Evolutionary conservation across 768 basidiomycete species (phyloP).

Genomic region (Postia placenta): DNA sequence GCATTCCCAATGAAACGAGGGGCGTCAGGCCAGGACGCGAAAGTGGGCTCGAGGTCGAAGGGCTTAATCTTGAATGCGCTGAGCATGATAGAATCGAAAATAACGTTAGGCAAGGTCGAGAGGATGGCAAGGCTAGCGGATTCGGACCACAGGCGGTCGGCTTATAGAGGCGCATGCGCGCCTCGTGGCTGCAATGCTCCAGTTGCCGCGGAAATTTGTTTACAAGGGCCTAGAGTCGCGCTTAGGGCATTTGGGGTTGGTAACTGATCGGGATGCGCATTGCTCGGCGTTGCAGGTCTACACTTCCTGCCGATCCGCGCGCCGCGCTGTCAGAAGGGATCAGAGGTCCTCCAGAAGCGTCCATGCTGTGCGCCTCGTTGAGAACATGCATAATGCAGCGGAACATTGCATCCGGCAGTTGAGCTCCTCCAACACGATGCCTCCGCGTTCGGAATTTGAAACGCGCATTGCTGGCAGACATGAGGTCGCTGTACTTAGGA

Average conservation of each 20-base stretch:
- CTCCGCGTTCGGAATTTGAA: background rate
- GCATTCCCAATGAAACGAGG: slow-evolving; percentile 63
- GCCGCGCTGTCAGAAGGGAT: background rate
- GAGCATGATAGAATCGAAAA: slow-evolving; percentile 26
- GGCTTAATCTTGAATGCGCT: slow-evolving; percentile 78
- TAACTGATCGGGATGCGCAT: background rate
- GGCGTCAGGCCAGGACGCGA: slow-evolving; percentile 57
- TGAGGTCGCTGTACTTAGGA: no score
- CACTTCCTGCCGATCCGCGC: background rate
- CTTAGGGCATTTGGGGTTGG: background rate
- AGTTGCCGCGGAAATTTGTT: background rate
- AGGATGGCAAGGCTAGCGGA: background rate
- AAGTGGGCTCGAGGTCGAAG: slow-evolving; percentile 66
- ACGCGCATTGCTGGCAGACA: background rate
- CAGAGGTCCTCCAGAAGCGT: background rate
- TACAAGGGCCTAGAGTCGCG: background rate
- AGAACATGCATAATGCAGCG: background rate
- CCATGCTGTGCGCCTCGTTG: slow-evolving; percentile 5
- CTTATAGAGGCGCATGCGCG: slow-evolving; percentile 3
- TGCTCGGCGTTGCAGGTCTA: background rate
- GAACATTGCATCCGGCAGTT: background rate
- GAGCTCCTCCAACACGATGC: background rate
- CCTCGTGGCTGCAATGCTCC: slow-evolving; percentile 2
- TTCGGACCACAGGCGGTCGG: background rate
- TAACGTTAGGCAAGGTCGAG: background rate